These are phyloP conservation scores for Triticum dicoccoides DNA, from an alignment of 176 grass and related monocot species.

Conservation along the genomic window DNA sequence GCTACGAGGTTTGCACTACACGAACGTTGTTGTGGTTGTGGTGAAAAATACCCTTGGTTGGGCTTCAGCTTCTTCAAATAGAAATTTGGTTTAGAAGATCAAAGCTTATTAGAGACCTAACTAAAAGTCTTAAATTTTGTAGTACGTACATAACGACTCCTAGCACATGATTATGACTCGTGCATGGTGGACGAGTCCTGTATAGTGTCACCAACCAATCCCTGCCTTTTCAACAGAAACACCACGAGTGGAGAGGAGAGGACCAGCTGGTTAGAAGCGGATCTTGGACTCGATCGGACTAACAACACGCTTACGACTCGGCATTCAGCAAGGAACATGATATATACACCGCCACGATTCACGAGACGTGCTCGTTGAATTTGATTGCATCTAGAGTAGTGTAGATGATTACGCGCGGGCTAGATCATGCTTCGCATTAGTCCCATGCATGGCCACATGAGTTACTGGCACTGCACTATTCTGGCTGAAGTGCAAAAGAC, in stretches of 20 bases:
- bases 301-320: background rate
- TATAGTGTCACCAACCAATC: background rate
- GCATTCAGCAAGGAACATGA: background rate
- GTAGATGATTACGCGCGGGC: background rate
- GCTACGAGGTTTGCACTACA: too few species aligned
- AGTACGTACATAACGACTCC: too few species aligned
- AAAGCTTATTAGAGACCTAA: too few species aligned
- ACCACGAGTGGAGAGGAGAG: background rate
- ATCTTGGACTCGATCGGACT: conserved; percentile 28
- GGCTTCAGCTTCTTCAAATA: too few species aligned
- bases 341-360: conserved; percentile 19
- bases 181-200: too few species aligned
- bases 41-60: too few species aligned
- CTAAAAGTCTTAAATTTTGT: too few species aligned
- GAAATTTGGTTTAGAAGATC: too few species aligned
- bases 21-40: too few species aligned
- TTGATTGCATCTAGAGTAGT: background rate
- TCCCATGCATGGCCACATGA: background rate
- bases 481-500: background rate
- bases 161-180: too few species aligned
- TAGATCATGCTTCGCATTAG: background rate
- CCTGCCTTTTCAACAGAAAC: background rate
- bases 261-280: background rate
- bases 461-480: background rate
- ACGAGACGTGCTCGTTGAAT: background rate